Evolutionary conservation across 371 early-diverging fungal genomes (phyloP).

Genomic region (Actinomortierella wolfii): DNA sequence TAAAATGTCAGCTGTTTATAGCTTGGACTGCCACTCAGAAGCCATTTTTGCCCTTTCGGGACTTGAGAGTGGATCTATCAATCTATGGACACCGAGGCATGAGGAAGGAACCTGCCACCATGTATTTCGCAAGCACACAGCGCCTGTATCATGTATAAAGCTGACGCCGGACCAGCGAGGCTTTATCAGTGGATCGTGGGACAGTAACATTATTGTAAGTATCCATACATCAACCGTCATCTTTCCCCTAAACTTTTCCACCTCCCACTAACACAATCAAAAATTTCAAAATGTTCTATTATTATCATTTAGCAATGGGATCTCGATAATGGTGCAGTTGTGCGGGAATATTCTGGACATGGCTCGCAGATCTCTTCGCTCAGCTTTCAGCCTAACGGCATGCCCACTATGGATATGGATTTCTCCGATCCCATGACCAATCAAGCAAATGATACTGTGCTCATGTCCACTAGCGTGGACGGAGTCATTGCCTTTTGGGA

Average conservation of each 20-base stretch:
- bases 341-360: slow-evolving; percentile 74
- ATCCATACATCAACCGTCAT: too few relatives aligned
- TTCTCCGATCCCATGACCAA: slow-evolving; percentile 25
- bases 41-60: slow-evolving; percentile 52
- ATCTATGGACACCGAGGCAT: slow-evolving; percentile 87
- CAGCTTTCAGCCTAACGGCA: slow-evolving; percentile 68
- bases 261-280: too few relatives aligned
- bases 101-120: slow-evolving; percentile 90
- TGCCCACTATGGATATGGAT: slow-evolving; percentile 22
- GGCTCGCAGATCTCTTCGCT: slow-evolving; percentile 82
- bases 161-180: slow-evolving; percentile 78
- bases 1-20: slow-evolving; percentile 89
- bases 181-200: slow-evolving; percentile 94
- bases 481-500: slow-evolving; percentile 87
- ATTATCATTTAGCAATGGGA: slow-evolving; percentile 82
- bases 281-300: slow-evolving; percentile 6
- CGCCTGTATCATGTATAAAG: slow-evolving; percentile 82
- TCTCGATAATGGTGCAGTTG: slow-evolving; percentile 76
- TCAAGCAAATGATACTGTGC: slow-evolving; percentile 43
- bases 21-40: slow-evolving; percentile 90
- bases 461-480: slow-evolving; percentile 88
- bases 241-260: too few relatives aligned
- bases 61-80: slow-evolving; percentile 79
- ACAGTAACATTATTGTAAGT: slow-evolving; percentile 72
- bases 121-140: slow-evolving; percentile 79